Evolutionary conservation across 768 basidiomycete species (phyloP).

Genomic region (Calocybe indica): DNA sequence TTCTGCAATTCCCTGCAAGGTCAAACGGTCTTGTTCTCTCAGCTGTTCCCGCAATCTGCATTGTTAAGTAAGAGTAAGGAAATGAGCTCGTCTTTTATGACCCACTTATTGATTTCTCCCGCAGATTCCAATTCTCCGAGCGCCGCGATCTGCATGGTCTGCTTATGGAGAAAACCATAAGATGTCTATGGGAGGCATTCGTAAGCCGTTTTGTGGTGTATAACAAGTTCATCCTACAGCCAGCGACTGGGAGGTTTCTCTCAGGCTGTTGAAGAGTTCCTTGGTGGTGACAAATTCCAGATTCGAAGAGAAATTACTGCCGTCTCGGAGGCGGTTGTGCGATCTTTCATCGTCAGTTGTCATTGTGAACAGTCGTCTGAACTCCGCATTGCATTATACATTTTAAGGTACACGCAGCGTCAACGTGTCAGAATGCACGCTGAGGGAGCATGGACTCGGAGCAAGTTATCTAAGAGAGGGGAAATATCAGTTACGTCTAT

Average conservation of each 20-base stretch:
- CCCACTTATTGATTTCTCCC: slow-evolving; percentile 36
- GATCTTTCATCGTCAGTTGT: too few relatives aligned
- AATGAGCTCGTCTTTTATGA: not conserved
- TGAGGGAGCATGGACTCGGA: too few relatives aligned
- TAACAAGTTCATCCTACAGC: slow-evolving; percentile 15
- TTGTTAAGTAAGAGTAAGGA: not conserved
- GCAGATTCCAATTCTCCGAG: slow-evolving; percentile 31
- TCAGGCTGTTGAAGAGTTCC: slow-evolving; percentile 16
- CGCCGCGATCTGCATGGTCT: slow-evolving; percentile 36
- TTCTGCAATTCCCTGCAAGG: slow-evolving; percentile 38
- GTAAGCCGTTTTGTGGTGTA: not conserved
- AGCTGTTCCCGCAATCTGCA: slow-evolving; percentile 40
- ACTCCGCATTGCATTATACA: too few relatives aligned
- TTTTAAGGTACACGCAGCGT: too few relatives aligned
- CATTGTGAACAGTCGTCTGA: too few relatives aligned
- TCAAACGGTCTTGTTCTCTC: slow-evolving; percentile 34
- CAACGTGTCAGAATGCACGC: too few relatives aligned
- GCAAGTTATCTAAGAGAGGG: too few relatives aligned
- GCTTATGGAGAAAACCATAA: slow-evolving; percentile 38
- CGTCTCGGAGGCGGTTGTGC: slow-evolving; percentile 1
- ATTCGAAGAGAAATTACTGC: slow-evolving; percentile 5
- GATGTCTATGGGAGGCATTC: slow-evolving; percentile 24
- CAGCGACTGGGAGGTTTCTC: slow-evolving; percentile 22
- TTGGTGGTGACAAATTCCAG: not conserved
- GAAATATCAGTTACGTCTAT: too few relatives aligned